Evolutionary conservation across 345 rosid species (phyloP).

Genomic region (Rhodamnia rubescens): DNA sequence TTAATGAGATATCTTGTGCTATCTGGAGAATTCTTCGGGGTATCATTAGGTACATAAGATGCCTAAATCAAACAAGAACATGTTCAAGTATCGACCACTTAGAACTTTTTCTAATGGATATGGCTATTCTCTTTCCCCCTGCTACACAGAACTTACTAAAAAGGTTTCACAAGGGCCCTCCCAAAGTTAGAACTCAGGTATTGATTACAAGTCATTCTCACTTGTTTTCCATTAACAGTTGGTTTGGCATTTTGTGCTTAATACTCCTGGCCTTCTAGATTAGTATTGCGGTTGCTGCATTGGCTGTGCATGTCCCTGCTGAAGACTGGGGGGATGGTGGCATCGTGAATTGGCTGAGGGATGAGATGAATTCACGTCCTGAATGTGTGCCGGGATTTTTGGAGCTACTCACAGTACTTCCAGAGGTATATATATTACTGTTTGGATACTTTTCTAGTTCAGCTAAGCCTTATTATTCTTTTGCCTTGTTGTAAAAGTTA

Average conservation of each 20-base stretch:
- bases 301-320: slow-evolving; percentile 96
- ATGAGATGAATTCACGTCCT: slow-evolving; percentile 91
- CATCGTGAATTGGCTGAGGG: slow-evolving; percentile 80
- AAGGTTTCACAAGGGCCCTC: slow-evolving; percentile 93
- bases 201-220: background rate
- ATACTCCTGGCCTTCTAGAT: slow-evolving; percentile 45
- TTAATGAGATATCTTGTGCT: background rate
- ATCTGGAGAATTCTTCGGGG: background rate
- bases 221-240: background rate
- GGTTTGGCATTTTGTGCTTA: background rate
- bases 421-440: slow-evolving; percentile 52
- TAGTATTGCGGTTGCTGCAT: slow-evolving; percentile 97
- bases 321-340: slow-evolving; percentile 98
- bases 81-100: background rate
- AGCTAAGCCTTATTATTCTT: background rate
- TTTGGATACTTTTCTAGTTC: background rate
- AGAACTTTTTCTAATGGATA: background rate
- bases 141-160: slow-evolving; percentile 68
- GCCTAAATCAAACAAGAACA: background rate
- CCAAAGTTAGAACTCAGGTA: slow-evolving; percentile 98
- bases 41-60: background rate
- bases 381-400: slow-evolving; percentile 92
- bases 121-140: background rate
- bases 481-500: background rate
- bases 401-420: slow-evolving; percentile 91